Conservation (phyloP, 129 eudicot genomes). For the Deinandra increscens region DNA sequence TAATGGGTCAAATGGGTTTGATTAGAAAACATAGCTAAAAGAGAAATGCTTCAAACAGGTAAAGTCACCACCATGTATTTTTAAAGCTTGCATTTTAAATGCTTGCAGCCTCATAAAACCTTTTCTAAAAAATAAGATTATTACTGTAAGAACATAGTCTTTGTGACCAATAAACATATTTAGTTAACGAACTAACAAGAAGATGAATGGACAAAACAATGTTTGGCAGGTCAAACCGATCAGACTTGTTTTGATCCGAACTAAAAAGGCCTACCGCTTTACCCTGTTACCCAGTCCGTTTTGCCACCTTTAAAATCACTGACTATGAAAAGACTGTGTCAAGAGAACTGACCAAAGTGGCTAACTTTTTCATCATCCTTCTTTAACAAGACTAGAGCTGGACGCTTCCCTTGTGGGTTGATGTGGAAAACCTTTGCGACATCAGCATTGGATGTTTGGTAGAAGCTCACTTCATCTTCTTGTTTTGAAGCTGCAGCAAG, state of each 20-base stretch:
- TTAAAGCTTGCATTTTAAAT: conserved; percentile 2
- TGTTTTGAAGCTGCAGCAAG: conserved; percentile 75
- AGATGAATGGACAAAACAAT: not conserved
- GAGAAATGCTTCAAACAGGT: not conserved
- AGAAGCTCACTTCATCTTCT: conserved; percentile 75
- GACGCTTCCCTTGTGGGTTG: conserved; percentile 63
- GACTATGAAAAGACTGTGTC: conserved; percentile 1
- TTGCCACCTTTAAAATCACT: not conserved
- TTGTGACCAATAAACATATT: conserved; percentile 8
- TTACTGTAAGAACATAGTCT: not conserved
- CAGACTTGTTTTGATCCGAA: not conserved
- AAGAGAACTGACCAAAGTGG: conserved; percentile 52
- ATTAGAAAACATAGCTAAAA: not conserved
- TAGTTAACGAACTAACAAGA: not conserved
- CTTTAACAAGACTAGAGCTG: conserved; percentile 66
- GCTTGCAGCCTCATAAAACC: not conserved
- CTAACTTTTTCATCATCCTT: conserved; percentile 68
- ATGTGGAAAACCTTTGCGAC: conserved; percentile 75
- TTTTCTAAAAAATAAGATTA: not conserved
- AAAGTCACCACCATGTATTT: not conserved
- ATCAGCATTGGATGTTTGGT: conserved; percentile 63
- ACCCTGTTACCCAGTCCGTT: not conserved
- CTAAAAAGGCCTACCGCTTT: not conserved
- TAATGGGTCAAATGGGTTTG: not conserved
- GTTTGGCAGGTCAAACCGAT: not conserved